These are phyloP conservation scores for Botrytis tulipae DNA, from an alignment of 2,329 filamentous ascomycete species.

Conservation along the genomic window DNA sequence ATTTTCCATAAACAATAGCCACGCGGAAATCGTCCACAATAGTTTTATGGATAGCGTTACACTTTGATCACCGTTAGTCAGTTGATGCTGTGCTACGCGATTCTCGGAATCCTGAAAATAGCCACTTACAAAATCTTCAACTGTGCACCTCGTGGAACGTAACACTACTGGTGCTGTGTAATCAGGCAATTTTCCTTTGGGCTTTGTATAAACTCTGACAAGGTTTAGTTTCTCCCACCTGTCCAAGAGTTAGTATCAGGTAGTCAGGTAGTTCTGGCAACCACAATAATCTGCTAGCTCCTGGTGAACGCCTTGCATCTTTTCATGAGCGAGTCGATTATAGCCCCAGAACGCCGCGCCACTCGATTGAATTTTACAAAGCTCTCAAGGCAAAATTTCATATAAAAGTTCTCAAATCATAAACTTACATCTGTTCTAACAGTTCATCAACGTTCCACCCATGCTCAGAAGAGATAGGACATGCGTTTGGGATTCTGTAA, in stretches of 20 bases:
- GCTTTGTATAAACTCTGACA: slow-evolving; percentile 94
- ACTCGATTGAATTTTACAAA: background rate
- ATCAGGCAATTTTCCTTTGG: slow-evolving; percentile 91
- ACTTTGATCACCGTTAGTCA: slow-evolving; percentile 53
- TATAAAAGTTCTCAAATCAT: slow-evolving; percentile 14
- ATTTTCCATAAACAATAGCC: slow-evolving; percentile 95
- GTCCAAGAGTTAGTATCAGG: slow-evolving; percentile 28
- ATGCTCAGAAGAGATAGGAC: slow-evolving; percentile 94
- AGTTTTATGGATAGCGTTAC: slow-evolving; percentile 93
- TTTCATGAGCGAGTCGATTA: background rate
- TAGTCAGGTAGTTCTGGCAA: background rate
- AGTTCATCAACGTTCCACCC: slow-evolving; percentile 98
- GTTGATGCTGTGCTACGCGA: slow-evolving; percentile 7
- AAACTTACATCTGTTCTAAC: slow-evolving; percentile 78
- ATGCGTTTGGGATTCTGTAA: slow-evolving; percentile 94
- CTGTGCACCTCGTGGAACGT: slow-evolving; percentile 75
- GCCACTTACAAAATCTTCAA: slow-evolving; percentile 90
- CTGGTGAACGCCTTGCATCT: slow-evolving; percentile 14
- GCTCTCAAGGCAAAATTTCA: background rate
- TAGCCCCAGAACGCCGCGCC: background rate
- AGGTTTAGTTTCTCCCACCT: slow-evolving; percentile 93
- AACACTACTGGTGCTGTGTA: slow-evolving; percentile 90
- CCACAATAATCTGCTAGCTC: background rate
- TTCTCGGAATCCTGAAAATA: slow-evolving; percentile 17
- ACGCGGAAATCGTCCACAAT: slow-evolving; percentile 95